Conservation (phyloP, 2,329 filamentous ascomycete genomes). For the Neophaeococcomyces aloes region DNA sequence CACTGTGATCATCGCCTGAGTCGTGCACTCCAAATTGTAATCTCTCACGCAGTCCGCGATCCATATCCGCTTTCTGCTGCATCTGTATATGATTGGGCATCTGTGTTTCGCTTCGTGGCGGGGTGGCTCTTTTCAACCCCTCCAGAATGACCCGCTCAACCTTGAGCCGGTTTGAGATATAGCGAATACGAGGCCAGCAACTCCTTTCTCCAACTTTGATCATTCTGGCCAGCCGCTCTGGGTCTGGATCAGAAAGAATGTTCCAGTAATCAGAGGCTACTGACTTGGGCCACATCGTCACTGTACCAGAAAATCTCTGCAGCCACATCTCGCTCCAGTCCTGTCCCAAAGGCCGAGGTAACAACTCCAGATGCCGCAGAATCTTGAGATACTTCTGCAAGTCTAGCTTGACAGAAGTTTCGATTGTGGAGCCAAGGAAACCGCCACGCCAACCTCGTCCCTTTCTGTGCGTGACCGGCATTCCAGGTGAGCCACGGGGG, state of each 20-base stretch:
- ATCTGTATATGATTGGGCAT: slow-evolving; percentile 14
- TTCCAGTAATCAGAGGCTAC: slow-evolving; percentile 68
- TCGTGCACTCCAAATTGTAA: slow-evolving; percentile 9
- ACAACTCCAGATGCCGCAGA: slow-evolving; percentile 77
- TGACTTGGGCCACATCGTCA: slow-evolving; percentile 91
- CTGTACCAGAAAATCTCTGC: slow-evolving; percentile 85
- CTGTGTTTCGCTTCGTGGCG: slow-evolving; percentile 21
- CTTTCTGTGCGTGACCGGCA: slow-evolving; percentile 84
- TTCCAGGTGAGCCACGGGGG: slow-evolving; percentile 79
- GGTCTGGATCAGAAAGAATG: slow-evolving; percentile 74
- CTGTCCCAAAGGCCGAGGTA: slow-evolving; percentile 81
- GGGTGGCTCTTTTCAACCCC: slow-evolving; percentile 35
- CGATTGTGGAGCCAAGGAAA: slow-evolving; percentile 80
- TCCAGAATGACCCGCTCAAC: slow-evolving; percentile 60
- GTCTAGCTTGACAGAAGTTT: slow-evolving; percentile 93
- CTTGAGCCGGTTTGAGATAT: slow-evolving; percentile 76
- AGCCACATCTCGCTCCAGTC: slow-evolving; percentile 97
- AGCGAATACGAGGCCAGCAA: slow-evolving; percentile 83
- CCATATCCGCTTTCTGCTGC: slow-evolving; percentile 14
- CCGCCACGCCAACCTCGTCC: slow-evolving; percentile 93
- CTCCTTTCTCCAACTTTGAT: slow-evolving; percentile 81
- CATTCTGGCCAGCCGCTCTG: slow-evolving; percentile 70
- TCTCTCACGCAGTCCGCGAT: slow-evolving; percentile 11
- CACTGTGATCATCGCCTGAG: too few relatives aligned
- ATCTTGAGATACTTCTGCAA: slow-evolving; percentile 97